Conservation (phyloP, 768 basidiomycete genomes). For the Asterophora lycoperdoides region DNA sequence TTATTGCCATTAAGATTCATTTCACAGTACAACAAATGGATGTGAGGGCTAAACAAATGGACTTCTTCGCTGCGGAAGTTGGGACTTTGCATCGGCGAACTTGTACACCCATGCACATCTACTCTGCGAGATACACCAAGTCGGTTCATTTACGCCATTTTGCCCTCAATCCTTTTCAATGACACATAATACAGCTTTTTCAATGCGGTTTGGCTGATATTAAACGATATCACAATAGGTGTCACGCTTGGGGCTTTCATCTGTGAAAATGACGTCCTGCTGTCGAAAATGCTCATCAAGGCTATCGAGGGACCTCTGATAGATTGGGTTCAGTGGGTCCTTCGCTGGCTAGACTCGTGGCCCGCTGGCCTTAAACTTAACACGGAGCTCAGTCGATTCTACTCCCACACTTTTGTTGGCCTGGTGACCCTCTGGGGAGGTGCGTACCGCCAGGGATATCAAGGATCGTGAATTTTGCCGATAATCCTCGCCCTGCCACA, state of each 20-base stretch:
- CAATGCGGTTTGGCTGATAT: conserved; percentile 85
- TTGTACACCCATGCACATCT: conserved; percentile 33
- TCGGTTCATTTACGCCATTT: conserved; percentile 25
- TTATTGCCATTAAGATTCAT: not conserved
- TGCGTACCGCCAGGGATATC: conserved; percentile 32
- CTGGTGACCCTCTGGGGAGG: conserved; percentile 70
- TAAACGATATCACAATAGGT: conserved; percentile 90
- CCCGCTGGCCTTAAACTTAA: conserved; percentile 96
- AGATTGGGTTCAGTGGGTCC: conserved; percentile 42
- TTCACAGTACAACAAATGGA: conserved; percentile 56
- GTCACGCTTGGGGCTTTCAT: conserved; percentile 67
- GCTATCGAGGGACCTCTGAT: conserved; percentile 42
- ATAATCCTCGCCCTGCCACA: conserved; percentile 2
- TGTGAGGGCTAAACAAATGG: conserved; percentile 48
- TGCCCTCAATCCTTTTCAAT: not conserved
- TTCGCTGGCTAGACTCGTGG: conserved; percentile 92
- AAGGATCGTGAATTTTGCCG: not conserved
- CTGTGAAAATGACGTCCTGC: conserved; percentile 51
- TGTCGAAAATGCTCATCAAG: conserved; percentile 37
- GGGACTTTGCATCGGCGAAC: conserved; percentile 33
- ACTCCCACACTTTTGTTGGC: conserved; percentile 66
- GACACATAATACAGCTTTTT: conserved; percentile 57
- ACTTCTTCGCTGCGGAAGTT: conserved; percentile 40
- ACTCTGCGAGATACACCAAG: conserved; percentile 66
- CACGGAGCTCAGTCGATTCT: conserved; percentile 85